Conservation (phyloP, 371 early-diverging fungal species). For the Lichtheimia ramosa region DNA sequence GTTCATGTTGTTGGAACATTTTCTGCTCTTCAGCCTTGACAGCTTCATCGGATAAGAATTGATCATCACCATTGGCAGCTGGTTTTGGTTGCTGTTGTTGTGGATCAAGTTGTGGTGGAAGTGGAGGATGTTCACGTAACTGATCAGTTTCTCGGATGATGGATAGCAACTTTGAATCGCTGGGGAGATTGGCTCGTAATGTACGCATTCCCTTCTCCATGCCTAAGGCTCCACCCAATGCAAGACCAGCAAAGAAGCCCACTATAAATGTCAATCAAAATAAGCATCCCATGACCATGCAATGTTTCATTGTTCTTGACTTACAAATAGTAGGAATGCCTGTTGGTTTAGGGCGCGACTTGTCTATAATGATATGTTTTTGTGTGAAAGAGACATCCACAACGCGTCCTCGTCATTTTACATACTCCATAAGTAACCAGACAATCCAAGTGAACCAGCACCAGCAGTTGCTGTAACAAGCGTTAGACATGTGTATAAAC, state of each 20-base stretch:
- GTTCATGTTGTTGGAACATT: no score
- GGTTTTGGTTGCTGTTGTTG: slow-evolving; percentile 1
- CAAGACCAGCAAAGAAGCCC: slow-evolving; percentile 34
- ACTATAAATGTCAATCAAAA: slow-evolving; percentile 17
- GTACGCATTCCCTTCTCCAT: slow-evolving; percentile 45
- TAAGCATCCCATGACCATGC: no score
- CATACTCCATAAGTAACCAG: slow-evolving; percentile 38
- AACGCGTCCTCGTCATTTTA: not conserved
- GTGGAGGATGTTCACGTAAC: slow-evolving; percentile 5
- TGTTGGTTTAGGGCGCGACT: slow-evolving; percentile 18
- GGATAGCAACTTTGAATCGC: slow-evolving; percentile 28
- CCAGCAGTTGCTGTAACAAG: slow-evolving; percentile 30
- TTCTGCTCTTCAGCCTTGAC: no score
- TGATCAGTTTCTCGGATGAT: slow-evolving; percentile 35
- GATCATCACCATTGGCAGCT: not conserved
- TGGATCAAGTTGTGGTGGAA: not conserved
- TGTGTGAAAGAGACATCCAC: not conserved
- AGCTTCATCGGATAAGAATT: no score
- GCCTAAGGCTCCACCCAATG: slow-evolving; percentile 35
- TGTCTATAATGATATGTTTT: slow-evolving; percentile 7
- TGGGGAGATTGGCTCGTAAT: slow-evolving; percentile 28
- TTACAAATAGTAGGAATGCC: slow-evolving; percentile 41
- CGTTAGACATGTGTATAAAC: not conserved
- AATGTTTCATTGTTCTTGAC: not conserved
- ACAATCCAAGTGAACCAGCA: slow-evolving; percentile 41